Conservation (phyloP, 208 protist genomes). For the Crithidia mellificae region DNA sequence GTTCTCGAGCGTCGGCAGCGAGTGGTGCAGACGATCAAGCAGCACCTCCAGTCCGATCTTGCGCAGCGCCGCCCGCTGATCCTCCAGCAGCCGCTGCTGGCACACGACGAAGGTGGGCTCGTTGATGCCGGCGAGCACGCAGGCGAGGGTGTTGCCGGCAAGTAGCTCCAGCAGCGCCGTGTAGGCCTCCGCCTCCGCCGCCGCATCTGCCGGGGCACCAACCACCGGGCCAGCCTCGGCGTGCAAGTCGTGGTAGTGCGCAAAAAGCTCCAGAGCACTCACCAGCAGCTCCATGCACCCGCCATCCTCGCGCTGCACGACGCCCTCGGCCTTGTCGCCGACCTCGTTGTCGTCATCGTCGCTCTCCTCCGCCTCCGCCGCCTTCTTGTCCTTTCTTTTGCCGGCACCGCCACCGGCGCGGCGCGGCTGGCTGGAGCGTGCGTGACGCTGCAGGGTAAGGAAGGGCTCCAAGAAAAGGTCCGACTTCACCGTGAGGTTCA, state of each 20-base stretch:
- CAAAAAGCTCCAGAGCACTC: slow-evolving; percentile 71
- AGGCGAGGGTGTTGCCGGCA: slow-evolving; percentile 87
- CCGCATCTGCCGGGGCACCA: slow-evolving; percentile 2
- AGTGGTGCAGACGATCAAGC: slow-evolving; percentile 87
- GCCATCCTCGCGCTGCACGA: slow-evolving; percentile 38
- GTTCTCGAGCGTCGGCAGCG: slow-evolving; percentile 83
- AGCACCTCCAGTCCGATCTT: slow-evolving; percentile 87
- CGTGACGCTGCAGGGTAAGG: slow-evolving; percentile 75
- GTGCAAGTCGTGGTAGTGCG: slow-evolving; percentile 81
- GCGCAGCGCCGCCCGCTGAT: slow-evolving; percentile 57
- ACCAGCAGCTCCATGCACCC: slow-evolving; percentile 82
- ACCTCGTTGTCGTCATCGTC: slow-evolving; percentile 4
- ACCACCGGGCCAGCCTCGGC: not conserved
- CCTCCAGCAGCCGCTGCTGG: slow-evolving; percentile 66
- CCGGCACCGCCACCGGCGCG: slow-evolving; percentile 3
- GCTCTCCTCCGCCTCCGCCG: slow-evolving; percentile 14
- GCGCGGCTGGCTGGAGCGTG: slow-evolving; percentile 23
- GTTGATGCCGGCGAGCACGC: slow-evolving; percentile 89
- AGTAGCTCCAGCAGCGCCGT: slow-evolving; percentile 85
- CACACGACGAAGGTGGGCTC: slow-evolving; percentile 87
- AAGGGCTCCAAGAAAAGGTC: slow-evolving; percentile 81
- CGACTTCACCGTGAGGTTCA: slow-evolving; percentile 85
- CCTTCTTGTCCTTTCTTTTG: slow-evolving; percentile 1
- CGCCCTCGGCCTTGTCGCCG: slow-evolving; percentile 28
- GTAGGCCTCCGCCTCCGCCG: slow-evolving; percentile 69